A percentile compares a stretch with the other conserved stretches of the same genome.
These are phyloP conservation scores for Coemansia sp. DNA, from an alignment of 371 early-diverging fungal species.

Conservation along the genomic window DNA sequence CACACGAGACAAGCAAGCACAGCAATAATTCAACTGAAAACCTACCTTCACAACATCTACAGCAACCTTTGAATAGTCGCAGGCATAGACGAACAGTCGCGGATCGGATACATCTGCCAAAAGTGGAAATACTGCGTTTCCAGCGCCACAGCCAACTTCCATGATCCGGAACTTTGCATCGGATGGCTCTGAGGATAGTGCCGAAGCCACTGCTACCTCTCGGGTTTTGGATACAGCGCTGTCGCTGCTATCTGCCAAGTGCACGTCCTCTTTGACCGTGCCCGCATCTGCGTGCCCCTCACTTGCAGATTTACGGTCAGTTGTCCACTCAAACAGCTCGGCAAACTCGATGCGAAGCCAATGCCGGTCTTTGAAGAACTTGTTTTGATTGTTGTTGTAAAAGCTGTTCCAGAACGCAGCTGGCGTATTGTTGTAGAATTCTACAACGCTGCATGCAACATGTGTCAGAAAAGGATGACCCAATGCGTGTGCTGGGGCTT, in stretches of 20 bases:
- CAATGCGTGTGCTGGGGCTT: neutral
- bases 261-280: neutral
- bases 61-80: conserved; percentile 64
- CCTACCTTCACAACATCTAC: conserved; percentile 61
- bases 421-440: conserved; percentile 50
- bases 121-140: conserved; percentile 68
- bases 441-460: conserved; percentile 13
- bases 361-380: conserved; percentile 70
- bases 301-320: conserved; percentile 30
- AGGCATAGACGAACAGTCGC: conserved; percentile 61
- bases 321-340: conserved; percentile 61
- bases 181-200: neutral
- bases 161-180: conserved; percentile 53
- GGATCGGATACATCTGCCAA: conserved; percentile 52
- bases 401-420: conserved; percentile 64
- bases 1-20: neutral
- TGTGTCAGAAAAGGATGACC: neutral
- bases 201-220: neutral
- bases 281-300: neutral
- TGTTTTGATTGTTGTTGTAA: conserved; percentile 59
- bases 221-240: neutral
- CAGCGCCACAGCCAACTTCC: conserved; percentile 79
- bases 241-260: neutral
- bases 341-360: conserved; percentile 74
- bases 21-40: neutral